These are phyloP conservation scores for Aurantiochytrium sp. DNA, from an alignment of 108 stramenopile species.

Conservation along the genomic window DNA sequence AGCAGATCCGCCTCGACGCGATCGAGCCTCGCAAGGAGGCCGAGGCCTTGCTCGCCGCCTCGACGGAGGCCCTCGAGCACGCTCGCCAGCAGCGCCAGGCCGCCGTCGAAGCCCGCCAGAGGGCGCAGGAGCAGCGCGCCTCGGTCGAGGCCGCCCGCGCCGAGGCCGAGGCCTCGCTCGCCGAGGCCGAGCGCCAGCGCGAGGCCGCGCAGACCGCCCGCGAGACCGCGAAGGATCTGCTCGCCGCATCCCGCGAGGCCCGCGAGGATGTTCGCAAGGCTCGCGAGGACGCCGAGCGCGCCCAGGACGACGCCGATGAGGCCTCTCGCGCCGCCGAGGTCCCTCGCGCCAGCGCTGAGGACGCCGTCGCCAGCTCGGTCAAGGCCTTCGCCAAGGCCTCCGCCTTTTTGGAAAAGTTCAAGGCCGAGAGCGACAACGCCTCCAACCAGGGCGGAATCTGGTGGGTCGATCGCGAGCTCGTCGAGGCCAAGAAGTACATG, in stretches of 20 bases:
- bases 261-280: not conserved
- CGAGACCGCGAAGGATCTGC: not conserved
- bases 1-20: not conserved
- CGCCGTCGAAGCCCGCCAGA: not conserved
- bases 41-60: not conserved
- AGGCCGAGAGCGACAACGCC: not conserved
- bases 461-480: not conserved
- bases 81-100: not conserved
- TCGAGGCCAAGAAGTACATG: slow-evolving; percentile 18
- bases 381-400: not conserved
- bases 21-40: not conserved
- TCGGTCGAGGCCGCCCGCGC: not conserved
- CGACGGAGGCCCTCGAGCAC: not conserved
- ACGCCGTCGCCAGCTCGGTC: not conserved
- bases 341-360: not conserved
- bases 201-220: not conserved
- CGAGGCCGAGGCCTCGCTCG: not conserved
- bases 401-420: not conserved
- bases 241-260: not conserved
- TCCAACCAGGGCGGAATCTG: not conserved
- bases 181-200: not conserved
- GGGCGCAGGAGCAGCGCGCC: not conserved
- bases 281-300: not conserved
- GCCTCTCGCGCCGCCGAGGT: not conserved
- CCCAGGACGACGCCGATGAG: not conserved